Percentiles rank a stretch among this genome's conserved stretches.
phyloP scores from a whole-genome alignment of 2,329 filamentous ascomycete species.

The Trichoderma pleuroti region DNA sequence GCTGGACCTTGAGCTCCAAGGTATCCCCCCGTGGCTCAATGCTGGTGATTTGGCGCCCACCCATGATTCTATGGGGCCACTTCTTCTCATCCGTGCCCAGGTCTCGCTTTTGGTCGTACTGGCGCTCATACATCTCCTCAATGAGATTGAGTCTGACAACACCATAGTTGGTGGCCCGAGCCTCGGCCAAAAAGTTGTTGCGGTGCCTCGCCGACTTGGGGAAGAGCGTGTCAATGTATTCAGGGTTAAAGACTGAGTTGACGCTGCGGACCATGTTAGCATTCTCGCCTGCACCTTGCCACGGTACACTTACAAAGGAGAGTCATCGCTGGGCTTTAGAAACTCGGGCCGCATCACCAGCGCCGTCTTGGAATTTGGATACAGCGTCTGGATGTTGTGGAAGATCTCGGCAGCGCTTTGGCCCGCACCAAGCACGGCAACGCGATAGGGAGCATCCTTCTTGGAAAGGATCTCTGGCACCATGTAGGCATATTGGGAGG shows the following conservation, averaged over 20 bases:
- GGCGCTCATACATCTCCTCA: slow-evolving; percentile 79
- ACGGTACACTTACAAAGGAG: slow-evolving; percentile 69
- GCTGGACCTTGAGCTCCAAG: slow-evolving; percentile 59
- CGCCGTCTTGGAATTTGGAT: slow-evolving; percentile 74
- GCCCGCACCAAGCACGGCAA: slow-evolving; percentile 83
- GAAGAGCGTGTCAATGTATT: slow-evolving; percentile 74
- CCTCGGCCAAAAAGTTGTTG: slow-evolving; percentile 57
- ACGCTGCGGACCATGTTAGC: slow-evolving; percentile 57
- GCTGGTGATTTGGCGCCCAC: slow-evolving; percentile 61
- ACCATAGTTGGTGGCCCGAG: slow-evolving; percentile 88
- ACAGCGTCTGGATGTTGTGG: slow-evolving; percentile 76
- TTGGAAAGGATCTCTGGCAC: slow-evolving; percentile 58
- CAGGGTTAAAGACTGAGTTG: slow-evolving; percentile 94
- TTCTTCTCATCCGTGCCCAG: slow-evolving; percentile 63
- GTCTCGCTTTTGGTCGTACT: slow-evolving; percentile 80
- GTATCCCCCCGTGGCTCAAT: slow-evolving; percentile 52
- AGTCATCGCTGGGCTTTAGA: slow-evolving; percentile 88
- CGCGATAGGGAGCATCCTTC: slow-evolving; percentile 57
- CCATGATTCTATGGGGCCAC: slow-evolving; percentile 81
- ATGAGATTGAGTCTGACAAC: slow-evolving; percentile 90
- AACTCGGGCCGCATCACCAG: slow-evolving; percentile 81
- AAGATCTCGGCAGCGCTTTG: slow-evolving; percentile 96
- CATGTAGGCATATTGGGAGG: slow-evolving; percentile 73
- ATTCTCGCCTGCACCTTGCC: background rate
- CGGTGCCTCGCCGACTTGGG: slow-evolving; percentile 62